These are phyloP conservation scores for Ballota nigra DNA, from an alignment of 257 asterid species.

Conservation along the genomic window DNA sequence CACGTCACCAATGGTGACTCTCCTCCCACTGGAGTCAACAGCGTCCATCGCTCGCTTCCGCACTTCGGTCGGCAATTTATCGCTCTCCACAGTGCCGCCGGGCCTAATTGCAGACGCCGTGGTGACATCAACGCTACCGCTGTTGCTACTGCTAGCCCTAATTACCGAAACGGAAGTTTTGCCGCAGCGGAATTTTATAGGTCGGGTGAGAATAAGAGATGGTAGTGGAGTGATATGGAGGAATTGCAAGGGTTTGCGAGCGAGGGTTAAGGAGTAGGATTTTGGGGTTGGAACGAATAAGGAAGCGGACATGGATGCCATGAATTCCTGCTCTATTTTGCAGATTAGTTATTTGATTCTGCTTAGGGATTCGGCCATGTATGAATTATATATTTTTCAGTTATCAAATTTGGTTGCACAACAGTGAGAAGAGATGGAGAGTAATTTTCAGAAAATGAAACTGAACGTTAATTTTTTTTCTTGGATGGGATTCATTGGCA, in stretches of 20 bases:
- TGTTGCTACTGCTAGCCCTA: slow-evolving; percentile 54
- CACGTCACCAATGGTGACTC: slow-evolving; percentile 94
- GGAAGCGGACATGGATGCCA: slow-evolving; percentile 70
- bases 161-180: slow-evolving; percentile 32
- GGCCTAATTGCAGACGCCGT: slow-evolving; percentile 49
- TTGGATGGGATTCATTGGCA: slow-evolving; percentile 24
- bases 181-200: slow-evolving; percentile 20
- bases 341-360: slow-evolving; percentile 2
- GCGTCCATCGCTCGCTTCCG: slow-evolving; percentile 88
- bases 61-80: slow-evolving; percentile 70
- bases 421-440: neutral
- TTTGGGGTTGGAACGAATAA: slow-evolving; percentile 42
- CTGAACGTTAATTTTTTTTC: slow-evolving; percentile 24
- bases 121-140: slow-evolving; percentile 37
- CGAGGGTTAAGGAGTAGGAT: slow-evolving; percentile 28
- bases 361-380: slow-evolving; percentile 43
- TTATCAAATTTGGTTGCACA: neutral
- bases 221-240: slow-evolving; percentile 33
- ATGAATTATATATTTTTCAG: neutral
- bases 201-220: slow-evolving; percentile 17
- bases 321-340: slow-evolving; percentile 16
- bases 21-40: slow-evolving; percentile 73
- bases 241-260: slow-evolving; percentile 33
- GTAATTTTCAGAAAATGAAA: neutral
- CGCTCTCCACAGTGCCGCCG: slow-evolving; percentile 84